Percentiles rank a stretch among this genome's conserved stretches.
phyloP scores from a whole-genome alignment of 202 grass and related monocot species.

The Setaria viridis region DNA sequence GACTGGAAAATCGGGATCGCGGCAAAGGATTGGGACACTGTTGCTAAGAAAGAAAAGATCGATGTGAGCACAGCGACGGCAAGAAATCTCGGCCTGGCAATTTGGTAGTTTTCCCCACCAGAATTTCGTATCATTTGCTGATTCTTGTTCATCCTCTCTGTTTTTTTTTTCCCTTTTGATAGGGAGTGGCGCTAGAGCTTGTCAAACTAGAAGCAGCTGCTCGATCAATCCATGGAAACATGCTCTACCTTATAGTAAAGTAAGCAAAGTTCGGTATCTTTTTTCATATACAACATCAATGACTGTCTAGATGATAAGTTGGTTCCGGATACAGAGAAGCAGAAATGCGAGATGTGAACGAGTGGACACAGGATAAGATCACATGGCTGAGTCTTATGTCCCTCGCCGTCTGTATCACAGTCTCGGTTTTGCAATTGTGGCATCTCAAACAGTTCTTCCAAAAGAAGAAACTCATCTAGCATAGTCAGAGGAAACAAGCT shows the following conservation, averaged over 20 bases:
- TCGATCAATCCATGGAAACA: conserved; percentile 45
- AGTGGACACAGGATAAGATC: conserved; percentile 55
- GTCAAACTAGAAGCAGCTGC: conserved; percentile 54
- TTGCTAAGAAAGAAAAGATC: conserved; percentile 60
- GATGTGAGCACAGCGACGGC: conserved; percentile 41
- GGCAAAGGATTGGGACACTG: conserved; percentile 53
- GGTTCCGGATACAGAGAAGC: conserved; percentile 52
- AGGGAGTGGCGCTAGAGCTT: conserved; percentile 59
- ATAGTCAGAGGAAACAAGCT: background rate
- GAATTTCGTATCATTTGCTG: background rate
- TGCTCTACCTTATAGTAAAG: conserved; percentile 51
- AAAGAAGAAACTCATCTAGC: conserved; percentile 62
- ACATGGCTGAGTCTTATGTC: conserved; percentile 56
- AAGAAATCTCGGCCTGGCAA: background rate
- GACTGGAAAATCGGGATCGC: conserved; percentile 62
- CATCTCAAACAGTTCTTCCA: conserved; percentile 50
- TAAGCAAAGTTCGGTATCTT: conserved; percentile 1
- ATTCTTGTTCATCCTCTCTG: background rate
- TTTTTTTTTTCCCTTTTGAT: background rate
- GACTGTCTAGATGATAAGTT: background rate
- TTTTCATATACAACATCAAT: background rate
- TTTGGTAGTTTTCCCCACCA: background rate
- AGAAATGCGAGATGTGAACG: conserved; percentile 54
- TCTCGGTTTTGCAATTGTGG: conserved; percentile 43
- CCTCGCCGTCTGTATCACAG: conserved; percentile 44